A percentile compares a stretch with the other conserved stretches of the same genome.
Conservation (phyloP, 768 basidiomycete species). For the Suillus tomentosus region DNA sequence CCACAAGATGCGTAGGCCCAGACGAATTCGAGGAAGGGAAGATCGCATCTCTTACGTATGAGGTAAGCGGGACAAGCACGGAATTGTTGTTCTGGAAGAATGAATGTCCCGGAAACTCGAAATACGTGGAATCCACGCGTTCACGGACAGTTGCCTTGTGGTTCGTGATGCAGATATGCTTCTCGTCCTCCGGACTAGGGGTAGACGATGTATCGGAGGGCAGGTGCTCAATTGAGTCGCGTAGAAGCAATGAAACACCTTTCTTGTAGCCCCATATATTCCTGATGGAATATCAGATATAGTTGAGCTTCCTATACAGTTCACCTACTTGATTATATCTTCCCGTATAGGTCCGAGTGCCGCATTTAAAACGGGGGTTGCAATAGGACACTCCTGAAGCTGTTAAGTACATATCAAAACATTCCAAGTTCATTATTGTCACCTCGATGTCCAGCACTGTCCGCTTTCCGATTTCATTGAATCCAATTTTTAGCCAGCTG, state of each 20-base stretch:
- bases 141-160: conserved; percentile 83
- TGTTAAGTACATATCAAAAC: neutral
- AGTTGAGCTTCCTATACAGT: neutral
- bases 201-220: conserved; percentile 23
- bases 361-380: conserved; percentile 76
- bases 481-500: conserved; percentile 84
- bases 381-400: conserved; percentile 86
- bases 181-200: conserved; percentile 43
- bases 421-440: neutral
- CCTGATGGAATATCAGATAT: conserved; percentile 40
- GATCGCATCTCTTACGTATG: conserved; percentile 79
- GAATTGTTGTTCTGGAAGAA: conserved; percentile 99
- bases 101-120: conserved; percentile 84
- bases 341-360: conserved; percentile 62
- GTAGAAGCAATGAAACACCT: conserved; percentile 87
- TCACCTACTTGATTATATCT: conserved; percentile 64
- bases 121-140: conserved; percentile 75
- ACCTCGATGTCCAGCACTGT: conserved; percentile 92
- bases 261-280: conserved; percentile 80
- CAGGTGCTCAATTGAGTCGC: conserved; percentile 66
- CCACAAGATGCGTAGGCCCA: conserved; percentile 82
- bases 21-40: conserved; percentile 36
- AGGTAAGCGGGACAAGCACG: conserved; percentile 80
- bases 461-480: conserved; percentile 76
- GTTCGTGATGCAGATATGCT: conserved; percentile 81